Conservation (phyloP, 2,329 filamentous ascomycete genomes). For the Penicillium concentricum region DNA sequence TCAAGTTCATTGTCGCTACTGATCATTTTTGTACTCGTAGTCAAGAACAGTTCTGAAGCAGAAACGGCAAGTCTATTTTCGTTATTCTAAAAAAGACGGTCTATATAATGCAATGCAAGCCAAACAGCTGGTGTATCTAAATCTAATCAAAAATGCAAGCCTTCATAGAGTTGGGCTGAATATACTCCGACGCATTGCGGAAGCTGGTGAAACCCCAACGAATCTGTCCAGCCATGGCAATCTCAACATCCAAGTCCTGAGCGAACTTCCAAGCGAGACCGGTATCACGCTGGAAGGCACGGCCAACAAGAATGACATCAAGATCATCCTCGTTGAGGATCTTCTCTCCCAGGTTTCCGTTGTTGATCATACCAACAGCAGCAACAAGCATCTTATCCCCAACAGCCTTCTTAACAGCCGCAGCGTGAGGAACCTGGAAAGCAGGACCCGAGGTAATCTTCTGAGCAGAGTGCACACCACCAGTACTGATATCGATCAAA, state of each 20-base stretch:
- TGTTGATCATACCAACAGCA: conserved; percentile 72
- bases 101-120: conserved; percentile 3
- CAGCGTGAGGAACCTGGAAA: conserved; percentile 74
- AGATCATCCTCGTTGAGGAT: conserved; percentile 52
- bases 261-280: conserved; percentile 29
- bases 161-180: conserved; percentile 27
- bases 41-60: neutral
- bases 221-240: conserved; percentile 33
- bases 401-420: conserved; percentile 70
- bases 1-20: neutral
- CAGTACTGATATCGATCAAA: conserved; percentile 77
- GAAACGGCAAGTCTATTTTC: neutral
- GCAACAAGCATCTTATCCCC: conserved; percentile 69
- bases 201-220: conserved; percentile 33
- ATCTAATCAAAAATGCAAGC: conserved; percentile 28
- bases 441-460: conserved; percentile 53
- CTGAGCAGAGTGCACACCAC: conserved; percentile 62
- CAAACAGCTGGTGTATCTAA: conserved; percentile 8
- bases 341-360: conserved; percentile 66
- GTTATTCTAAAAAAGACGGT: neutral
- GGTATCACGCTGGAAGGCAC: conserved; percentile 27
- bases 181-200: conserved; percentile 29
- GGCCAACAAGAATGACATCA: conserved; percentile 64
- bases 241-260: conserved; percentile 31
- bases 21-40: neutral